A percentile compares a stretch with the other conserved stretches of the same genome.
Evolutionary conservation across 352 stramenopile species (phyloP).

Genomic region (Globisporangium irregulare): DNA sequence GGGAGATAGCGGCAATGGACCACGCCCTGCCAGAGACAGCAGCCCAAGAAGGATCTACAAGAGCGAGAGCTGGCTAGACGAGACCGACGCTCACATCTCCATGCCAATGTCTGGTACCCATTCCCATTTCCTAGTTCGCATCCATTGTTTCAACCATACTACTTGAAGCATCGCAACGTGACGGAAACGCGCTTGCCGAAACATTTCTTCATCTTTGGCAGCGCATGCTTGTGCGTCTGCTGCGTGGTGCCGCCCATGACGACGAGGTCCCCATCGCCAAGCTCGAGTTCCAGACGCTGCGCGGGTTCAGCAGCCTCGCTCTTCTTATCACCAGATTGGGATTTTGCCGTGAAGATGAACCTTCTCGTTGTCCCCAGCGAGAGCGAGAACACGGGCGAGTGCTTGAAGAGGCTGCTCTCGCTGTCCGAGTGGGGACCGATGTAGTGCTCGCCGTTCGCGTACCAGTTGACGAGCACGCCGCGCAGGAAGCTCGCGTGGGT

Average conservation of each 20-base stretch:
- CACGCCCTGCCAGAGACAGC: not conserved
- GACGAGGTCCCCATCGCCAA: constrained; percentile 39
- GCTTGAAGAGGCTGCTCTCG: constrained; percentile 43
- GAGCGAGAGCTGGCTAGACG: not conserved
- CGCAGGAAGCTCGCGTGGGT: constrained; percentile 27
- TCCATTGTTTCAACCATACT: not conserved
- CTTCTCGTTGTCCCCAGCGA: constrained; percentile 34
- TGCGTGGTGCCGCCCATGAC: constrained; percentile 47
- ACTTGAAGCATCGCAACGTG: constrained; percentile 18
- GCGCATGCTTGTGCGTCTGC: constrained; percentile 38
- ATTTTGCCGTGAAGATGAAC: constrained; percentile 27
- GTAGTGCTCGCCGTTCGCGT: constrained; percentile 72
- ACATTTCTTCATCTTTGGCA: constrained; percentile 29
- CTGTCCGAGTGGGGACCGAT: constrained; percentile 80
- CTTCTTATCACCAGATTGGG: not conserved
- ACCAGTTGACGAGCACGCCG: constrained; percentile 80
- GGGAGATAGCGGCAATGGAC: not conserved
- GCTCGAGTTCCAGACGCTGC: constrained; percentile 22
- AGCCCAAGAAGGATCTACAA: not conserved
- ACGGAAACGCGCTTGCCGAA: constrained; percentile 6
- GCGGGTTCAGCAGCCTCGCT: no score
- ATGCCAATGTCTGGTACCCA: no score
- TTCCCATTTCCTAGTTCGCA: no score
- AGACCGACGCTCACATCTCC: no score
- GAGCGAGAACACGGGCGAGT: constrained; percentile 35